Evolutionary conservation across 495 filamentous ascomycete genomes (phyloP), one percentile per base, ranked within the genome.

Genomic region (Neurospora africana): DNA sequence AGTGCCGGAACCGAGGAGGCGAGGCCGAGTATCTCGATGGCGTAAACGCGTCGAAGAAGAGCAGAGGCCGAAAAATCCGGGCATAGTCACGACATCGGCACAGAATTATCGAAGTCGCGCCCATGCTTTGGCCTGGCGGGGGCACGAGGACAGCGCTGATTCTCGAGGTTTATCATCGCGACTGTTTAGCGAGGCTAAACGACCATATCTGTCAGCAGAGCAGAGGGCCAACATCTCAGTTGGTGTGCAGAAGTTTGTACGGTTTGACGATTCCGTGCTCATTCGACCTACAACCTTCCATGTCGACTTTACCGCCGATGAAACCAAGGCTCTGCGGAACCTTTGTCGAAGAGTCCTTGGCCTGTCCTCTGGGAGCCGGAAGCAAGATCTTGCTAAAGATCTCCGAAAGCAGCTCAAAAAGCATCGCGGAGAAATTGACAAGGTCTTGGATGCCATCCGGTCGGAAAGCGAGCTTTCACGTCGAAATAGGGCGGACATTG

Each of bases 231-330:
- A 72, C 9, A 74, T 82, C 21, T n/a, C 74, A 2, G 68, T 70
- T 35, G 71, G 71, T 3, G 71, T 53, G 4, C 74, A 74, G 2
- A 44, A 70, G n/a, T 65, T 74, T 27, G 21, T 81, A 5, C 70
- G 71, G 0, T 41, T 75, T 7, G 53, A 68, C 15, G 15, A 36
- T 1, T 19, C 35, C 3, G 15, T 35, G 0, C 71, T 75, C 6
- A 5, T 4, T 7, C 27, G 5, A 1, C 73, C 74, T 40, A 27
- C 53, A 0, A 69, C 61, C 2, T 39, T 83, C 30, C 84, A 86
- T 61, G 81, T 86, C 9, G 84, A 84, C 73, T 84, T 86, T 37
- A 84, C 82, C 68, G 69, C 81, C 37, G 84, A 86, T 72, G 89
- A 92, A 76, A 80, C 83, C 27, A 82, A 85, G 79, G 68, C 47